phyloP scores from a whole-genome alignment of 805 yeast species.

The Hagleromyces aurorensis region DNA sequence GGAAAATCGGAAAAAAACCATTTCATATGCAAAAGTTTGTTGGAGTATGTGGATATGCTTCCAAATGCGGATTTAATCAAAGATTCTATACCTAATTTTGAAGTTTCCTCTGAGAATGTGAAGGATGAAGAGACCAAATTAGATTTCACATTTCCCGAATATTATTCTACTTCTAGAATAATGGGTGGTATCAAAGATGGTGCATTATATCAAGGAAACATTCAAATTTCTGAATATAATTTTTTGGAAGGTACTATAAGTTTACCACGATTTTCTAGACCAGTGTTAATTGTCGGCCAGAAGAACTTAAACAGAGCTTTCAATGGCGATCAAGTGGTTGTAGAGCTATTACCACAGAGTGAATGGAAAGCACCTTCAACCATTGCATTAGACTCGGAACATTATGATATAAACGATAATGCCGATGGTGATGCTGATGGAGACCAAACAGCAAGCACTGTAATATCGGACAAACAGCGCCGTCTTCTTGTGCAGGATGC shows the following conservation, averaged over 20 bases:
- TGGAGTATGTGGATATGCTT: conserved; percentile 62
- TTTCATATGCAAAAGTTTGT: conserved; percentile 46
- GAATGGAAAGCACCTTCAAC: conserved; percentile 86
- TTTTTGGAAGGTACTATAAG: conserved; percentile 79
- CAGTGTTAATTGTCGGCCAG: conserved; percentile 73
- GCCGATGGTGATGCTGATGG: conserved; percentile 45
- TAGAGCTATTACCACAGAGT: conserved; percentile 76
- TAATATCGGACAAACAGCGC: conserved; percentile 37
- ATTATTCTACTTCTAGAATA: conserved; percentile 70
- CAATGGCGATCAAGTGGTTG: conserved; percentile 85
- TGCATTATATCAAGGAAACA: conserved; percentile 75
- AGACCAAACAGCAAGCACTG: conserved; percentile 33
- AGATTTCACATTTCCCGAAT: conserved; percentile 64
- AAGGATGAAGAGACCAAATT: conserved; percentile 22
- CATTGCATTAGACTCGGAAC: conserved; percentile 68
- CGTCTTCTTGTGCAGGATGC: conserved; percentile 73
- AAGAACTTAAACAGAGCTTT: conserved; percentile 84
- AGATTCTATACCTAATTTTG: conserved; percentile 65
- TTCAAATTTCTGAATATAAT: conserved; percentile 78
- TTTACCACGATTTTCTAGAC: conserved; percentile 66
- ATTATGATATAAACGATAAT: conserved; percentile 49
- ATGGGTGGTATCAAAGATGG: conserved; percentile 90
- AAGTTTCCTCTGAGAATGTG: conserved; percentile 24
- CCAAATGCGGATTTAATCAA: conserved; percentile 67
- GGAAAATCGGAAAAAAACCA: conserved; percentile 42